Conservation (phyloP, 345 rosid genomes). For the Camelina laxa region DNA sequence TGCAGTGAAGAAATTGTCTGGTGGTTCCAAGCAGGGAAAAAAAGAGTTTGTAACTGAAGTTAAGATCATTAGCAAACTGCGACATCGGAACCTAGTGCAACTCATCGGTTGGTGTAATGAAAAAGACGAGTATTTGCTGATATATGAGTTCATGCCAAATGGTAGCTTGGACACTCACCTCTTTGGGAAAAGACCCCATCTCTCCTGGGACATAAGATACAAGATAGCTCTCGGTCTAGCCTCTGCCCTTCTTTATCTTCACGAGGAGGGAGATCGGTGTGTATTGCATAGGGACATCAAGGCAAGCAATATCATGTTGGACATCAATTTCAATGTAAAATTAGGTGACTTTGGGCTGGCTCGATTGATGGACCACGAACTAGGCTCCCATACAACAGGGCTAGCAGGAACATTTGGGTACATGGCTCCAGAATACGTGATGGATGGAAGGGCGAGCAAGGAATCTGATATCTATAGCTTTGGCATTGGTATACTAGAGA, state of each 20-base stretch:
- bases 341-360: slow-evolving; percentile 52
- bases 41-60: slow-evolving; percentile 52
- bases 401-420: slow-evolving; percentile 53
- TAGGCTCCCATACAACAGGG: slow-evolving; percentile 37
- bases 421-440: slow-evolving; percentile 52
- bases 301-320: slow-evolving; percentile 49
- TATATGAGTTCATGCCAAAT: slow-evolving; percentile 50
- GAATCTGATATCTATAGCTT: slow-evolving; percentile 49
- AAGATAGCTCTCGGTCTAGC: slow-evolving; percentile 46
- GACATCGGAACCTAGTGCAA: slow-evolving; percentile 53
- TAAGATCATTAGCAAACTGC: slow-evolving; percentile 45
- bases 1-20: slow-evolving; percentile 54
- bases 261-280: slow-evolving; percentile 53
- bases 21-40: slow-evolving; percentile 49
- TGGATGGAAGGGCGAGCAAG: slow-evolving; percentile 49
- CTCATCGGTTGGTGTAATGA: slow-evolving; percentile 57
- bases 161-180: slow-evolving; percentile 49
- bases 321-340: slow-evolving; percentile 47
- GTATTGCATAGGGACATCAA: slow-evolving; percentile 52
- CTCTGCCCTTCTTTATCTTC: slow-evolving; percentile 47
- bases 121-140: slow-evolving; percentile 44
- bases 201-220: slow-evolving; percentile 43
- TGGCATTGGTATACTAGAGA: slow-evolving; percentile 47
- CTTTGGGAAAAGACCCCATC: slow-evolving; percentile 40
- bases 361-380: slow-evolving; percentile 44